These are phyloP conservation scores for Magnolia changhungtana DNA, from an alignment of 164 flowering plant species.

Conservation along the genomic window DNA sequence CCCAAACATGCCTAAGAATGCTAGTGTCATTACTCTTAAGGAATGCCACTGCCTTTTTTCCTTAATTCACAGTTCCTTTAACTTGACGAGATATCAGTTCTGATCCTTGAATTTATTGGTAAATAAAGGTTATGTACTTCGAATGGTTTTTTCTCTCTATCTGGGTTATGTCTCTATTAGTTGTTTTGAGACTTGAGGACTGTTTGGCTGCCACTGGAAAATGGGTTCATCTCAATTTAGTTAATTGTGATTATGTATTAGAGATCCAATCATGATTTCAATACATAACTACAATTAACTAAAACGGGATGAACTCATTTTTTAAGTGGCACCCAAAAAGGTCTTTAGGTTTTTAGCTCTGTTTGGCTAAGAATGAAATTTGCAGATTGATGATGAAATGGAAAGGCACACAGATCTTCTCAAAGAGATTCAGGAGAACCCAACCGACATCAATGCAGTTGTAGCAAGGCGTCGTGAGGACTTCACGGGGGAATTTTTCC, in stretches of 20 bases:
- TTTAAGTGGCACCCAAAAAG: neutral
- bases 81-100: neutral
- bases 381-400: slow-evolving; percentile 94
- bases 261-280: neutral
- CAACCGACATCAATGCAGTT: slow-evolving; percentile 69
- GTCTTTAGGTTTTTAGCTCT: neutral
- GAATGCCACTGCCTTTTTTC: neutral
- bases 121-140: neutral
- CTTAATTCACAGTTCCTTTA: neutral
- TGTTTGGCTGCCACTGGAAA: too few species aligned
- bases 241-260: too few species aligned
- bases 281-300: neutral
- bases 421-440: slow-evolving; percentile 70
- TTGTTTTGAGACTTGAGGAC: too few species aligned
- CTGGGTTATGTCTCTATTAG: neutral
- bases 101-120: neutral
- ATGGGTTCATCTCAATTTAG: neutral
- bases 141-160: neutral
- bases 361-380: slow-evolving; percentile 28
- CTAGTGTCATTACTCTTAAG: neutral
- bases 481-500: slow-evolving; percentile 83
- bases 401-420: slow-evolving; percentile 68
- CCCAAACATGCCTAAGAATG: neutral
- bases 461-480: slow-evolving; percentile 70
- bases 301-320: neutral